Evolutionary conservation across 2,329 filamentous ascomycete species (phyloP).

Genomic region (Tolypocladium ophioglossoides): DNA sequence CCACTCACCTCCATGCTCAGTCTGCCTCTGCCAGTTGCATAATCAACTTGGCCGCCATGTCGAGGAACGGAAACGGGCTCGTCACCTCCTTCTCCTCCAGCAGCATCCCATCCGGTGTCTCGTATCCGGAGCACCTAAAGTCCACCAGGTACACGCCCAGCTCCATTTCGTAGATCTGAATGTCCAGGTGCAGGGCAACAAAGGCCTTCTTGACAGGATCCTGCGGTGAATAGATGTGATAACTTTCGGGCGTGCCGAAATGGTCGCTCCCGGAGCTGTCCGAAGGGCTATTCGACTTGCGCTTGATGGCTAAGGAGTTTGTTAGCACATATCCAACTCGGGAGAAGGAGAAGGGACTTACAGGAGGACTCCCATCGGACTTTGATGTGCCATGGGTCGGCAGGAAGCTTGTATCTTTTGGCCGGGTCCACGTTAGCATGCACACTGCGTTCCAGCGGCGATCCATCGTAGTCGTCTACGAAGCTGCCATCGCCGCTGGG

Average conservation of each 20-base stretch:
- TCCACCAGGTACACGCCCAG: constrained; percentile 89
- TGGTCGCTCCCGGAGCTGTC: constrained; percentile 7
- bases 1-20: constrained; percentile 16
- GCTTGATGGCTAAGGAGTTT: constrained; percentile 4
- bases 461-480: constrained; percentile 25
- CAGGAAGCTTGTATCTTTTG: constrained; percentile 71
- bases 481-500: constrained; percentile 29
- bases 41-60: constrained; percentile 84
- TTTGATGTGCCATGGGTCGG: constrained; percentile 89
- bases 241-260: constrained; percentile 18
- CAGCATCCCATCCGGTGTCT: constrained; percentile 61
- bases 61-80: constrained; percentile 89
- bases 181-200: constrained; percentile 89
- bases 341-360: constrained; percentile 34
- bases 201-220: constrained; percentile 44
- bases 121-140: constrained; percentile 97
- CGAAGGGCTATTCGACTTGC: constrained; percentile 1
- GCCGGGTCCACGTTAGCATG: constrained; percentile 37
- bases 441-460: constrained; percentile 21
- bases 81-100: constrained; percentile 91
- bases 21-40: constrained; percentile 84
- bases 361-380: constrained; percentile 81
- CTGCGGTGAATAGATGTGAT: constrained; percentile 29
- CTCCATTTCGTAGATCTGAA: constrained; percentile 93
- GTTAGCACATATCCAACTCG: neutral